Percentiles rank a stretch among this genome's conserved stretches.
Conservation (phyloP, 2,329 filamentous ascomycete genomes). For the Stachybotrys chartarum region DNA sequence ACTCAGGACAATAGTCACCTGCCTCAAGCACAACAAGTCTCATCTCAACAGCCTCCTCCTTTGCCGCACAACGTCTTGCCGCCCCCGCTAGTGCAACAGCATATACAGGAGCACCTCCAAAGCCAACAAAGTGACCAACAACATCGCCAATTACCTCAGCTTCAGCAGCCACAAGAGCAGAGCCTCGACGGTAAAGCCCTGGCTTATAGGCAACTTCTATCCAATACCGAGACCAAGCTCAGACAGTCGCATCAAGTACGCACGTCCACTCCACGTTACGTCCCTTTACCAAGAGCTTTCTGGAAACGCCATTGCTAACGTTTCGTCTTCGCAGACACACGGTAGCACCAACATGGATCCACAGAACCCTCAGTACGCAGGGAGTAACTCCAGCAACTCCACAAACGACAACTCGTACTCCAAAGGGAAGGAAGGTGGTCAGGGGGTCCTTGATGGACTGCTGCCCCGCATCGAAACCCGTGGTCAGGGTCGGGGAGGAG, state of each 20-base stretch:
- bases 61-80: not conserved
- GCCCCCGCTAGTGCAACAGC: not conserved
- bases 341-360: conserved; percentile 2
- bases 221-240: not conserved
- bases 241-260: not conserved
- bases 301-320: not conserved
- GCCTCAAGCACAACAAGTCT: not conserved
- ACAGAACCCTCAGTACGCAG: not conserved
- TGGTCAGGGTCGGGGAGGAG: conserved; percentile 10
- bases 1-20: not conserved
- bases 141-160: not conserved
- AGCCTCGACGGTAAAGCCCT: not conserved
- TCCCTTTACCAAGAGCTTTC: too few species aligned
- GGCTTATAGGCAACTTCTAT: not conserved
- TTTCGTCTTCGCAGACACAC: not conserved
- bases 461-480: conserved; percentile 15
- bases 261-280: too few species aligned
- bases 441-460: conserved; percentile 11
- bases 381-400: conserved; percentile 8
- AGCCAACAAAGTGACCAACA: not conserved
- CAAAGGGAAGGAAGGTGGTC: conserved; percentile 5
- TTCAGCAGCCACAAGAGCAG: not conserved
- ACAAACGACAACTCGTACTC: conserved; percentile 1
- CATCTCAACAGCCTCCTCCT: not conserved
- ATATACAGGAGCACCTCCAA: not conserved